Evolutionary conservation across 768 basidiomycete genomes (phyloP), one percentile per base, ranked within the genome.

Genomic region (Porpolomopsis calyptriformis): DNA sequence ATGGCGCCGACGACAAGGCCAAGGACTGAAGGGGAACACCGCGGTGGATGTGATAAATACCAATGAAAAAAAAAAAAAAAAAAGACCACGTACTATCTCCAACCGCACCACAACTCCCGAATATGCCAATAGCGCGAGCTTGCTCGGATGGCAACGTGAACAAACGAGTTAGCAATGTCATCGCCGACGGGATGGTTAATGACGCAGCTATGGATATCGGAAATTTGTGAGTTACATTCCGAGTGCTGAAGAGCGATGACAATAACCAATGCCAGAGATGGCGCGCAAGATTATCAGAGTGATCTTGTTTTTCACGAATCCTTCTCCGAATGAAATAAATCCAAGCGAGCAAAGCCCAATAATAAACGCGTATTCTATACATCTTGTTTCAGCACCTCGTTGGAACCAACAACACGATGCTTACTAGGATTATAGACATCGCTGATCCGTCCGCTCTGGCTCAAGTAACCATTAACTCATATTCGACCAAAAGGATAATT

Each of bases 221-320:
- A 45, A n/a, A n/a, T n/a, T 19, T 12, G n/a, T 8, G 16, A 0
- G n/a, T 5, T 27, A 19, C 20, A 44, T 38, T 49, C 24, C 19
- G 24, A 33, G n/a, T n/a, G n/a, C n/a, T 23, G 22, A 26, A 29
- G 34, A 14, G n/a, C 26, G 40, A 29, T 11, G 20, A 9, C 10
- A 52, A 58, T 45, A 37, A 69, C 73, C 65, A 27, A 70, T 63
- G 16, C 78, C 77, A 51, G 63, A 70, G 7, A 80, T 40, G 2
- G 72, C 76, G 52, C 78, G 65, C 1, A 80, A 55, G 34, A 76
- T 62, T 29, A 78, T 63, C 36, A 80, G 60, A 0, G 60, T 63
- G 43, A 76, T 67, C 52, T 74, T 69, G 54, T 66, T 60, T 19
- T 60, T 46, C 22, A 64, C 60, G 49, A 79, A 78, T 19, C 74